A percentile compares a stretch with the other conserved stretches of the same genome.
Conservation (phyloP, 768 basidiomycete genomes). For the Phylloporus rhodoxanthus region DNA sequence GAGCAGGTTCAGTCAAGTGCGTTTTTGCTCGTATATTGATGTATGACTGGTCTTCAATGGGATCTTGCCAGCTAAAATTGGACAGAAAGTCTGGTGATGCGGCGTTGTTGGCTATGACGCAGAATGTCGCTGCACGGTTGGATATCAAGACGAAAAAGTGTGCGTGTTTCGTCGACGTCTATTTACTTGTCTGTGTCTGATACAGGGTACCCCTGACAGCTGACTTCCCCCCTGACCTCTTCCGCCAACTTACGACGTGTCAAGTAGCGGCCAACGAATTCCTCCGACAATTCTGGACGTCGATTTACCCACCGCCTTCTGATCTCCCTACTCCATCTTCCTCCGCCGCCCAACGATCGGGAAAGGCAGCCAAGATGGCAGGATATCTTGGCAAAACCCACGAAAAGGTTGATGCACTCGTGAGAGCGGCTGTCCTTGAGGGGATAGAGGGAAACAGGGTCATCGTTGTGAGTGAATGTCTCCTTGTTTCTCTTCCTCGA, state of each 20-base stretch:
- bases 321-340: conserved; percentile 48
- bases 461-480: conserved; percentile 48
- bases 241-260: conserved; percentile 80
- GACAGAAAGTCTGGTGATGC: conserved; percentile 64
- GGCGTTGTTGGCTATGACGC: conserved; percentile 69
- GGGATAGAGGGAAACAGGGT: conserved; percentile 60
- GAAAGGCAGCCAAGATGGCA: conserved; percentile 85
- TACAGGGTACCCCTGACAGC: conserved; percentile 36
- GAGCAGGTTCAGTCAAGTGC: conserved; percentile 49
- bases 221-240: conserved; percentile 72
- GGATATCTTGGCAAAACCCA: conserved; percentile 72
- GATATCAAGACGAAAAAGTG: conserved; percentile 64
- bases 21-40: conserved; percentile 2
- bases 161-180: conserved; percentile 28
- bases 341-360: conserved; percentile 63
- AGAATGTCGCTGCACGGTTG: conserved; percentile 67
- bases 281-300: conserved; percentile 91
- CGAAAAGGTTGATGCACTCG: conserved; percentile 77
- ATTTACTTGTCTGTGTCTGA: neutral
- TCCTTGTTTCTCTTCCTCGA: conserved; percentile 7
- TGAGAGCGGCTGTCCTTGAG: conserved; percentile 52
- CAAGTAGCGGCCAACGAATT: conserved; percentile 95
- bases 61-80: conserved; percentile 48
- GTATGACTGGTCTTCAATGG: neutral
- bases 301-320: conserved; percentile 68